Percentiles rank a stretch among this genome's conserved stretches.
These are phyloP conservation scores for Eucalyptus pauciflora DNA, from an alignment of 345 rosid species.

Conservation along the genomic window DNA sequence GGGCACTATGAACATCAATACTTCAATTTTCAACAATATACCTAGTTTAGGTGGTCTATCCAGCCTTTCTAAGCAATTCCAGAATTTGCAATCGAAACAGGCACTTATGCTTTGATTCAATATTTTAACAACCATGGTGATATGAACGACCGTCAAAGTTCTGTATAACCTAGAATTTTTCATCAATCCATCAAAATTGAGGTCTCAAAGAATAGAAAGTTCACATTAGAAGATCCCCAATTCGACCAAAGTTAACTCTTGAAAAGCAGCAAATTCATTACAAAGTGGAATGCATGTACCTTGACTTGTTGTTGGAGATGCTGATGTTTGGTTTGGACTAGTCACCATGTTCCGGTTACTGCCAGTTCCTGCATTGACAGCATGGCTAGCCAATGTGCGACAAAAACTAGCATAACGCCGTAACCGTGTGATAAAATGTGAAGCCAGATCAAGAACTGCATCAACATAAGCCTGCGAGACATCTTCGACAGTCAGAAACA, in stretches of 20 bases:
- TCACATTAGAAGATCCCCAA: not conserved
- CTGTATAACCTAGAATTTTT: not conserved
- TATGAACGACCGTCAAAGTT: not conserved
- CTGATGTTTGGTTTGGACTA: slow-evolving; percentile 78
- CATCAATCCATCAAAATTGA: not conserved
- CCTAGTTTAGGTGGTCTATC: not conserved
- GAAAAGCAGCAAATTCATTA: not conserved
- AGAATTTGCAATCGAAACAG: not conserved
- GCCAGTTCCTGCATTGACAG: slow-evolving; percentile 89
- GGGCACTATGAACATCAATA: not conserved
- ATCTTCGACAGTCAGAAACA: not conserved
- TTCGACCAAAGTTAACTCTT: not conserved
- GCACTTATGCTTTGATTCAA: not conserved
- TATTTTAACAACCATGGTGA: not conserved
- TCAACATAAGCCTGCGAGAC: slow-evolving; percentile 90
- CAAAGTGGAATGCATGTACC: slow-evolving; percentile 28
- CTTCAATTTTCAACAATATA: not conserved
- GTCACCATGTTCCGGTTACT: slow-evolving; percentile 75
- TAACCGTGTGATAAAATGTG: slow-evolving; percentile 94
- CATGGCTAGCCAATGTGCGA: slow-evolving; percentile 94
- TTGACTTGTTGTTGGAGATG: slow-evolving; percentile 66
- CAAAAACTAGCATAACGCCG: slow-evolving; percentile 99
- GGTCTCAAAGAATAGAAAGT: not conserved
- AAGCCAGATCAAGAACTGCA: slow-evolving; percentile 96
- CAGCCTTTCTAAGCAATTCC: not conserved